Percentiles rank a stretch among this genome's conserved stretches.
phyloP scores from a whole-genome alignment of 2,329 filamentous ascomycete species.

The Sarocladiaceae sp. region DNA sequence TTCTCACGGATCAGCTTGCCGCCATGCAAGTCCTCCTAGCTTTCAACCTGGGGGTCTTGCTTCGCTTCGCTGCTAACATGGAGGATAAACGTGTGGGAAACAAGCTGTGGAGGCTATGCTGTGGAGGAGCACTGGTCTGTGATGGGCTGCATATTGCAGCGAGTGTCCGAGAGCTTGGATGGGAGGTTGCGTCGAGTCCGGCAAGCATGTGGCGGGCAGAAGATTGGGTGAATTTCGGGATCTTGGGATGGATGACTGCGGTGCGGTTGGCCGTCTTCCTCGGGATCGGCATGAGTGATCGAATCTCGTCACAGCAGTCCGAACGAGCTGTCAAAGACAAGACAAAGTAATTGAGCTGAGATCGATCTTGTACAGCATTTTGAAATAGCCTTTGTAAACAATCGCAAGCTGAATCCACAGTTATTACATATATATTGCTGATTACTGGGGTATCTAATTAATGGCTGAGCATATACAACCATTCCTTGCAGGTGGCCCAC shows the following conservation, averaged over 20 bases:
- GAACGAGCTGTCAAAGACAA: neutral
- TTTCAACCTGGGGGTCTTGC: slow-evolving; percentile 30
- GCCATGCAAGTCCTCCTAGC: slow-evolving; percentile 27
- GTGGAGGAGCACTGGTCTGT: slow-evolving; percentile 56
- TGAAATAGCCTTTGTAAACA: no score
- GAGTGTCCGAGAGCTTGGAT: slow-evolving; percentile 11
- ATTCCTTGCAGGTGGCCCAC: neutral
- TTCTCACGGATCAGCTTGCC: slow-evolving; percentile 16
- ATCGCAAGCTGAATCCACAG: no score
- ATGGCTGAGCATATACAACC: neutral
- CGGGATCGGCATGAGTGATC: slow-evolving; percentile 9
- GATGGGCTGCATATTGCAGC: slow-evolving; percentile 36
- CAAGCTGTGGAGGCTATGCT: slow-evolving; percentile 29
- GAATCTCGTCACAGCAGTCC: no score
- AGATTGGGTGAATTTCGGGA: slow-evolving; percentile 14
- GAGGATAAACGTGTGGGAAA: slow-evolving; percentile 3
- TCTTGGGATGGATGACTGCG: slow-evolving; percentile 10
- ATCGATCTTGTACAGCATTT: no score
- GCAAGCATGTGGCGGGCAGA: slow-evolving; percentile 7
- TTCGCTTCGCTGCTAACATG: slow-evolving; percentile 22
- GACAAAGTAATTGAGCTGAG: no score
- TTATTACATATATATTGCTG: neutral
- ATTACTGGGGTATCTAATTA: neutral
- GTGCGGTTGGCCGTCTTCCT: slow-evolving; percentile 11
- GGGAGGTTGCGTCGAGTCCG: neutral